Base-by-base conservation (phyloP, 768 basidiomycete genomes). In the Auricularia cornea region DNA sequence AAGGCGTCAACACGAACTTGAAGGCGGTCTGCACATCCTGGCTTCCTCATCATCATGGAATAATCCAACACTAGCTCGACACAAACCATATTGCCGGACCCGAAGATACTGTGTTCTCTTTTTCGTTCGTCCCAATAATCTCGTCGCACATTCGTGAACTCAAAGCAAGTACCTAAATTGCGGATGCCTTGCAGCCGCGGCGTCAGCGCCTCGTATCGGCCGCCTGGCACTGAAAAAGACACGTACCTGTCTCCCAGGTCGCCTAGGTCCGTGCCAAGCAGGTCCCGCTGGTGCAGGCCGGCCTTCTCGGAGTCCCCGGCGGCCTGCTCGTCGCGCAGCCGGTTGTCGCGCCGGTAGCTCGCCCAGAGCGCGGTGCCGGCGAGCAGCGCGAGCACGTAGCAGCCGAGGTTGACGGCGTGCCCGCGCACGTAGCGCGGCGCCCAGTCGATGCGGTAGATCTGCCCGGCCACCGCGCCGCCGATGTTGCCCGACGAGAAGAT, bases 351-450 rank as follows among this genome's bases (percentile, higher is more conserved):
- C 12, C 26, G 26, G 26, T 57, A 57, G 26, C 28, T 57, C 54
- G 26, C 28, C 26, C 54, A 31, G 18, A 57, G 26, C 54, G 30
- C 28, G 18, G 54, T 30, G 26, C 54, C 26, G 28, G 54, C 54
- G 26, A 30, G 16, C 12, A 57, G 54, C 26, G 54, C 54, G 14
- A 57, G 26, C 12, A 57, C 54, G 30, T 57, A 48, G 40, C 48
- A 62, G 3, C 29, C 35, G 35, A 71, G 40, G 68, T 70, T 73
- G 64, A 72, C 69, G 12, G 71, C 73, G 60, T 74, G 73, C 3
- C 74, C 74, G 30, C 71, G 71, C n/a, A 75, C 68, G 65, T 71
- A 75, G 11, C 74, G 70, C 33, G 73, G 74, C 66, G 71, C 72
- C 70, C 64, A 71, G 67, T 14, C 63, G 8, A 12, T 10, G 26